phyloP scores from a whole-genome alignment of 2,329 filamentous ascomycete genomes.

The Bimuria novae-zelandiae region DNA sequence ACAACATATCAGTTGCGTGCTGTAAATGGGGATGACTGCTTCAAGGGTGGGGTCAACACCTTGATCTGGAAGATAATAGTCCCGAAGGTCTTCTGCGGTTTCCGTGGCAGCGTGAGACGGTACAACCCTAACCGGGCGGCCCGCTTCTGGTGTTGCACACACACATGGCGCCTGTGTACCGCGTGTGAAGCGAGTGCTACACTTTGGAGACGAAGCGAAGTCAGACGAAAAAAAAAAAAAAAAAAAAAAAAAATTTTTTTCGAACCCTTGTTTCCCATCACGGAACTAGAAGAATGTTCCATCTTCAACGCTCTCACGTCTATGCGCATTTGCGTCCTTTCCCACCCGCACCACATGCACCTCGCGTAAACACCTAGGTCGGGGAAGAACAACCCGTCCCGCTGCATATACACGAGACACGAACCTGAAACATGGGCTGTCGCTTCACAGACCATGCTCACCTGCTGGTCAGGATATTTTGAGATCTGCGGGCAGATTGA shows the following conservation, averaged over 20 bases:
- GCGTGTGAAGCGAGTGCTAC: neutral
- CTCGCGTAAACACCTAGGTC: slow-evolving; percentile 8
- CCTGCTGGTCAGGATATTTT: slow-evolving; percentile 38
- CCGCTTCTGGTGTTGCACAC: slow-evolving; percentile 8
- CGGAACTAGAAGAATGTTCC: too few species aligned
- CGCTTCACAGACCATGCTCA: slow-evolving; percentile 26
- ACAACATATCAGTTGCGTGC: slow-evolving; percentile 12
- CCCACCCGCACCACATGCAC: neutral
- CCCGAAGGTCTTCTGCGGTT: slow-evolving; percentile 10
- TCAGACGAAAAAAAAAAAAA: slow-evolving; percentile 12
- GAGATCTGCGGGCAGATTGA: slow-evolving; percentile 33
- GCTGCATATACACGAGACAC: slow-evolving; percentile 12
- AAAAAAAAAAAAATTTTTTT: slow-evolving; percentile 2
- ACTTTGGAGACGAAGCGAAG: slow-evolving; percentile 11
- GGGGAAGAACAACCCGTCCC: slow-evolving; percentile 6
- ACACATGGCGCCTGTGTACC: slow-evolving; percentile 12
- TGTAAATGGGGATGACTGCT: neutral
- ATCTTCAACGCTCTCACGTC: neutral
- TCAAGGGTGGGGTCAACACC: neutral
- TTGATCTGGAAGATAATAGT: neutral
- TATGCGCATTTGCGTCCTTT: slow-evolving; percentile 1
- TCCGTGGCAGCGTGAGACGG: slow-evolving; percentile 15
- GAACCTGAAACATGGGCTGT: slow-evolving; percentile 27
- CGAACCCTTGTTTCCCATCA: too few species aligned
- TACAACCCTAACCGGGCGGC: slow-evolving; percentile 7